phyloP scores from a whole-genome alignment of 306 rosid genomes.

The Adenanthera pavonina region DNA sequence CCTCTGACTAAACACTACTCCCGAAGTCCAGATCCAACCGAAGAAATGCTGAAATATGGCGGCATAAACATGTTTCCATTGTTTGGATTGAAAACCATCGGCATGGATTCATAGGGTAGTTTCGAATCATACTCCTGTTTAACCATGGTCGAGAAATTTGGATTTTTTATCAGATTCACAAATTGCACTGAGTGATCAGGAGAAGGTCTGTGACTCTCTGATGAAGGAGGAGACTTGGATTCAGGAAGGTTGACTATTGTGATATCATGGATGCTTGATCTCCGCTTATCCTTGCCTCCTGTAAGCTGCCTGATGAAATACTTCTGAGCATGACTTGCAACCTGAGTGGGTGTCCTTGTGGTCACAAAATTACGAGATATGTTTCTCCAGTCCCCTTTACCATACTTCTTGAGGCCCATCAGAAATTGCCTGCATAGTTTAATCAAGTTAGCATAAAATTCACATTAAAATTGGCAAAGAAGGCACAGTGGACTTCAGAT shows the following conservation, averaged over 20 bases:
- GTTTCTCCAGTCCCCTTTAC: constrained; percentile 97
- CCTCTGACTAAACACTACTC: constrained; percentile 56
- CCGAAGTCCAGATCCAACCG: constrained; percentile 57
- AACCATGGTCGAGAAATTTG: constrained; percentile 36
- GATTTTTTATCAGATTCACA: constrained; percentile 52
- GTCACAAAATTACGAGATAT: constrained; percentile 83
- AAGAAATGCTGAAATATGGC: constrained; percentile 62
- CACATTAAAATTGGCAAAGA: constrained; percentile 28
- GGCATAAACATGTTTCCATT: constrained; percentile 55
- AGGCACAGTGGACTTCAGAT: not conserved
- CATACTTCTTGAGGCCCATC: constrained; percentile 89
- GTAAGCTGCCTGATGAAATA: constrained; percentile 76
- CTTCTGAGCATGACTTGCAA: constrained; percentile 96
- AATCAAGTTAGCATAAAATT: constrained; percentile 9
- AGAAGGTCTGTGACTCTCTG: constrained; percentile 44
- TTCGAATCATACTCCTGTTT: constrained; percentile 64
- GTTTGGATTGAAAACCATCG: constrained; percentile 51
- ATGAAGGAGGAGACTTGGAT: constrained; percentile 52
- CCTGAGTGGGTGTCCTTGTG: constrained; percentile 92
- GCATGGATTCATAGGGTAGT: constrained; percentile 42
- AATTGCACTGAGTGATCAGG: constrained; percentile 40
- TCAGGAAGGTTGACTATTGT: constrained; percentile 73
- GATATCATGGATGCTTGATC: constrained; percentile 96
- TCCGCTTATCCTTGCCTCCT: constrained; percentile 87
- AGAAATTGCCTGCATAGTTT: constrained; percentile 69